phyloP scores from a whole-genome alignment of 2,329 filamentous ascomycete genomes.

The Metarhizium humberi region DNA sequence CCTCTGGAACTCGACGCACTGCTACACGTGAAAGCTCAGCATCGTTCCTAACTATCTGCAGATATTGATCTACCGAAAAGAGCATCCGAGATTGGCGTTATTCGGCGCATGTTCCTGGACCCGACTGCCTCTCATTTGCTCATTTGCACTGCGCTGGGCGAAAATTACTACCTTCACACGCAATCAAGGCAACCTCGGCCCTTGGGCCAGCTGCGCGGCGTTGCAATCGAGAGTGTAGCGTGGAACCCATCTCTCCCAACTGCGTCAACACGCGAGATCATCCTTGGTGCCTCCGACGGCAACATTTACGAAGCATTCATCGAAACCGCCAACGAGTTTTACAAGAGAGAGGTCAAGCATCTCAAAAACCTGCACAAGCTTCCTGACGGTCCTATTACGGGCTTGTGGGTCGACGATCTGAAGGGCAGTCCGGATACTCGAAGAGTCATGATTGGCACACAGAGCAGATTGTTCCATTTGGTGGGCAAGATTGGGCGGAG shows the following conservation, averaged over 20 bases:
- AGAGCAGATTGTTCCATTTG: slow-evolving; percentile 70
- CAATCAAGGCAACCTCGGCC: slow-evolving; percentile 83
- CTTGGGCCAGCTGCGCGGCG: slow-evolving; percentile 73
- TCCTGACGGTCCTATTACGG: slow-evolving; percentile 73
- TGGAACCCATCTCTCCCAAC: slow-evolving; percentile 94
- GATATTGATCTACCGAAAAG: slow-evolving; percentile 97
- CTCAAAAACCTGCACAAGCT: slow-evolving; percentile 75
- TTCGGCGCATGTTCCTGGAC: slow-evolving; percentile 93
- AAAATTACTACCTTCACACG: slow-evolving; percentile 97
- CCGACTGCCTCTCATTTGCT: slow-evolving; percentile 92
- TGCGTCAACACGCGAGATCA: slow-evolving; percentile 86
- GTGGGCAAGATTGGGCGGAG: slow-evolving; percentile 66
- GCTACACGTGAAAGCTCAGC: background rate
- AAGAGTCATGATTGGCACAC: slow-evolving; percentile 72
- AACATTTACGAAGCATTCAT: slow-evolving; percentile 94
- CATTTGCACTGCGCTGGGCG: slow-evolving; percentile 80
- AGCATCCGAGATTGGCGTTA: slow-evolving; percentile 80
- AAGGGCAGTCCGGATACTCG: slow-evolving; percentile 60
- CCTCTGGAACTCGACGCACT: background rate
- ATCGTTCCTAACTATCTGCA: slow-evolving; percentile 24
- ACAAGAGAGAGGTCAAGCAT: slow-evolving; percentile 89
- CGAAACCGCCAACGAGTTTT: slow-evolving; percentile 90
- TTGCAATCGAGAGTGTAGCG: slow-evolving; percentile 79
- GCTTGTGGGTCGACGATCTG: slow-evolving; percentile 73
- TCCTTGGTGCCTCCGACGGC: slow-evolving; percentile 85